Evolutionary conservation across 768 basidiomycete genomes (phyloP), one percentile per base, ranked within the genome.

Genomic region (Naganishia friedmannii): DNA sequence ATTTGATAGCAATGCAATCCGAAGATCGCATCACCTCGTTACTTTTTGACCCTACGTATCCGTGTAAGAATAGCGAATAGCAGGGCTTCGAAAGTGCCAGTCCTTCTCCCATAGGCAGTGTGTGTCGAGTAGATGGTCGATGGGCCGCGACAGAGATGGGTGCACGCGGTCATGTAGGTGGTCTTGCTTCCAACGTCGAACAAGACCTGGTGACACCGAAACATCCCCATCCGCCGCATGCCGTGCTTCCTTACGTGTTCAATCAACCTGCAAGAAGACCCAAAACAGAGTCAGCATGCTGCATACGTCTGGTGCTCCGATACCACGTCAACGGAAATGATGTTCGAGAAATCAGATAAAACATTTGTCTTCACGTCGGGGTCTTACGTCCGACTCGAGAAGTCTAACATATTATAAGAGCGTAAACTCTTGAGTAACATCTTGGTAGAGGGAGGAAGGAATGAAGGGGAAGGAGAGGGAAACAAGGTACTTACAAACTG

Each of bases 401-500:
- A 63, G 60, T 63, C 60, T 63, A 63, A 63, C 60, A 63, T 63
- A 63, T 63, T n/a, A 28, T 37, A 63, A 63, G 60, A 63, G 60
- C 60, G 60, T 45, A 42, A 63, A 63, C 60, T 63, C 60, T 63
- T 63, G 60, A 26, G 13, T 42, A 63, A 45, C 60, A 63, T 63
- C 60, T 45, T 63, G 60, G 42, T n/a, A 42, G 42, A 19, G 19
- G 7, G 42, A 0, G 60, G 34, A 37, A 5, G 60, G n/a, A n/a
- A 42, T 8, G 60, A 63, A 37, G 34, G 37, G 60, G 26, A 63
- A 42, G 28, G 15, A 45, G 60, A 28, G 42, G 32, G 2, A 10
- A 6, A 26, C 1, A n/a, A 29, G 4, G 37, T 63, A 63, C 60
- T 63, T 42, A 63, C 60, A 29, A 26, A 37, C 17, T 45, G 21